Base-by-base conservation (phyloP, 805 yeast species). In the Zygosaccharomyces siamensis region DNA sequence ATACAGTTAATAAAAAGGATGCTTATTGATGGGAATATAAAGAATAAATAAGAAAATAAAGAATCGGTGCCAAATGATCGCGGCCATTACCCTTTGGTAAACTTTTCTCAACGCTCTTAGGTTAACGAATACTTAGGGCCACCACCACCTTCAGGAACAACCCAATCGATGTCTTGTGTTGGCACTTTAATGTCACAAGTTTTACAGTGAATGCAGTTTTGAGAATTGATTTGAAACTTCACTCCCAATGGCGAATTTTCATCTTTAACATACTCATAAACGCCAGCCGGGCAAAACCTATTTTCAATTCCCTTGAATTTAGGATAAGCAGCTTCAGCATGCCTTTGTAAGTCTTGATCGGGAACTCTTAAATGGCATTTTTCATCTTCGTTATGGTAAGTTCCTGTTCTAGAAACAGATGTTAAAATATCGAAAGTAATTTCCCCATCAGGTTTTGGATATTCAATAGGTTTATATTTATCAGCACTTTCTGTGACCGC, bases 131-230 rank as follows among this genome's bases (percentile, higher is more conserved):
- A 93, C 68, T 93, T 93, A 49, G 99, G 99, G 11, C 99, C 99
- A 67, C 86, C 99, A 27, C 98, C 97, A 52, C 99, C 98, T 72
- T 93, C 98, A 6, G 99, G 99, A n/a, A 89, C 96, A 10, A 83
- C 79, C 99, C 99, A 93, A 63, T 80, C 77, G 53, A 93, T 93
- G 63, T 90, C 97, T 70, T 92, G 97, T 0, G 88, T 76, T 6
- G 99, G 99, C 7, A 85, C 95, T 70, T 93, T 93, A 67, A 93
- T 93, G 69, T 93, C 99, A 74, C 99, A 92, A 1, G 98, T 92
- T 70, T 93, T 93, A 73, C 99, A 93, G 69, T 93, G 99, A 56
- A 93, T 90, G 73, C 99, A 93, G 70, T 93, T 93, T 71, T 93
- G 99, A 18, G 96, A 80, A 71, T 93, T 93, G 69, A 93, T 92